These are phyloP conservation scores for Triadica sebifera DNA, from an alignment of 345 rosid genomes.

Conservation along the genomic window DNA sequence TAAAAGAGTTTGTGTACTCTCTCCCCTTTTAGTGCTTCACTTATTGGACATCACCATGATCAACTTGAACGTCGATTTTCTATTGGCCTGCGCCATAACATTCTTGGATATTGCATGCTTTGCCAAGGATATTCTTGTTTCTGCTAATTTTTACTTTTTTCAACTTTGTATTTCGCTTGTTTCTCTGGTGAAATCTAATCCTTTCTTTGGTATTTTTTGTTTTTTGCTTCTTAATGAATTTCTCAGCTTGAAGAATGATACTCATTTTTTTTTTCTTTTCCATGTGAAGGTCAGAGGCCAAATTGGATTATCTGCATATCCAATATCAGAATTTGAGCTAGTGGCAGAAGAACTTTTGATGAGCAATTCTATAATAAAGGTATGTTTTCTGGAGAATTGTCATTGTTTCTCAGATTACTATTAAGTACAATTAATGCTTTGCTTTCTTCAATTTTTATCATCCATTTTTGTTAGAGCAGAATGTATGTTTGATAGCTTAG, in stretches of 20 bases:
- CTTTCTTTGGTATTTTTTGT: constrained; percentile 4
- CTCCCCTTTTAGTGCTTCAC: background rate
- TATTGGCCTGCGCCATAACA: background rate
- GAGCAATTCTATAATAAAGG: constrained; percentile 96
- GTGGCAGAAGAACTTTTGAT: constrained; percentile 95
- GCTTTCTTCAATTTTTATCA: background rate
- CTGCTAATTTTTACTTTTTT: background rate
- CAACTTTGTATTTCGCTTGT: background rate
- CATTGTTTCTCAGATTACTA: background rate
- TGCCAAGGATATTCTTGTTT: background rate
- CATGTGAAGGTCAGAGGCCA: constrained; percentile 89
- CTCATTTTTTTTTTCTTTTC: constrained; percentile 9
- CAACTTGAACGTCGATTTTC: background rate
- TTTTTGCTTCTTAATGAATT: constrained; percentile 19
- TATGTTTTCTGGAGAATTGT: constrained; percentile 30
- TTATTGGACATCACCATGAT: background rate
- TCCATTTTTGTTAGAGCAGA: background rate
- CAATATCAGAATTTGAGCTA: constrained; percentile 97
- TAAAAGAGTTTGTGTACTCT: background rate
- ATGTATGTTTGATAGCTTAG: background rate
- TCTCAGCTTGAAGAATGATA: background rate
- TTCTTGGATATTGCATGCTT: background rate
- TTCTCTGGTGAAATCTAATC: background rate
- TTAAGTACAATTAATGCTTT: background rate
- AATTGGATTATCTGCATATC: constrained; percentile 70